Evolutionary conservation across 2,329 filamentous ascomycete species (phyloP).

Genomic region (Stemphylium lycopersici): DNA sequence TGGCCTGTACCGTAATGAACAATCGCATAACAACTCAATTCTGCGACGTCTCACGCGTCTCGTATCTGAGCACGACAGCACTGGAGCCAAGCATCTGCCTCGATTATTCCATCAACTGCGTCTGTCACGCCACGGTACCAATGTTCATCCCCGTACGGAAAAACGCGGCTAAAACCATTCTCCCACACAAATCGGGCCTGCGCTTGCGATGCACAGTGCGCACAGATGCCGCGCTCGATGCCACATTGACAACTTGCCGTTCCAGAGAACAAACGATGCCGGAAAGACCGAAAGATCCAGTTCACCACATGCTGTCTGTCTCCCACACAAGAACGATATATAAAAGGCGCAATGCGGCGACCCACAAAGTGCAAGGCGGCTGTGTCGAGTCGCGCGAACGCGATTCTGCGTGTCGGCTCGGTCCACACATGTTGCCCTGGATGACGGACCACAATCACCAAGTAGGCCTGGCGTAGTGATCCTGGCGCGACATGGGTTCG

Average conservation of each 20-base stretch:
- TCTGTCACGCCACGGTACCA: not conserved
- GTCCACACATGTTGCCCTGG: not conserved
- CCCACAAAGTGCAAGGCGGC: not conserved
- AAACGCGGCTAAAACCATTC: not conserved
- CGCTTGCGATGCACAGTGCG: not conserved
- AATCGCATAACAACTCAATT: not conserved
- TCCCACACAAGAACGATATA: not conserved
- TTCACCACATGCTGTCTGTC: not conserved
- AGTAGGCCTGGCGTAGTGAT: not conserved
- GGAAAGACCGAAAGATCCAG: not conserved
- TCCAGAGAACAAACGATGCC: not conserved
- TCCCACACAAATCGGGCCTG: not conserved
- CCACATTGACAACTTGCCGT: not conserved
- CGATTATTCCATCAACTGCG: not conserved
- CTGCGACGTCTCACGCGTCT: not conserved
- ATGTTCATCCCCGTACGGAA: not conserved
- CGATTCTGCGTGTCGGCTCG: not conserved
- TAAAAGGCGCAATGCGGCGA: not conserved
- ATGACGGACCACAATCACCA: not conserved
- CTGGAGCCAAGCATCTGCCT: not conserved
- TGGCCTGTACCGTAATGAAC: not conserved
- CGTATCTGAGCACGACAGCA: not conserved
- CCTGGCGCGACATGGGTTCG: not conserved
- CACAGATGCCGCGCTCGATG: not conserved
- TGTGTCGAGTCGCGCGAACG: not conserved